Conservation (phyloP, 176 grass and related monocot genomes). For the Carex pumila region DNA sequence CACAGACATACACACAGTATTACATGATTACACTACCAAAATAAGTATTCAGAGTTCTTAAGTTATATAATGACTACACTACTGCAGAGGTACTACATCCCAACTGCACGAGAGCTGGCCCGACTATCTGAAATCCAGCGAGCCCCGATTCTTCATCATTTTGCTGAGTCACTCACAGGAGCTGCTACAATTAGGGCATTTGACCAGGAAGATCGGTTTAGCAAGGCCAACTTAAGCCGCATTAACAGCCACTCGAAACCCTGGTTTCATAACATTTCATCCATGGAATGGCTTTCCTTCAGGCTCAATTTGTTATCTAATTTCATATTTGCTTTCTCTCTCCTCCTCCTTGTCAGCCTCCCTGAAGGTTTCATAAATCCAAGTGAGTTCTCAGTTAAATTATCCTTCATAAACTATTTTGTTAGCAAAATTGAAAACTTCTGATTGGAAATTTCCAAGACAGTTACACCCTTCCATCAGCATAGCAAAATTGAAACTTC, state of each 20-base stretch:
- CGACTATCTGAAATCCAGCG: conserved; percentile 83
- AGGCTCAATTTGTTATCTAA: conserved; percentile 83
- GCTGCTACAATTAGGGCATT: conserved; percentile 89
- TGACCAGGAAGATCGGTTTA: conserved; percentile 71
- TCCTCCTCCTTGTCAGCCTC: conserved; percentile 80
- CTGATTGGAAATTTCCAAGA: neutral
- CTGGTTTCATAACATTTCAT: conserved; percentile 77
- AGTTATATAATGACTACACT: conserved; percentile 24
- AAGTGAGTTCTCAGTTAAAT: conserved; percentile 55
- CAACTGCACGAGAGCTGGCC: conserved; percentile 83
- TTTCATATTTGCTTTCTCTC: conserved; percentile 87
- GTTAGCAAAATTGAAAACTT: neutral
- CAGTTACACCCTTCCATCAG: neutral
- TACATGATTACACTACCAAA: conserved; percentile 5
- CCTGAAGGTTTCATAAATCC: conserved; percentile 97
- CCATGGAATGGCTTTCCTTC: conserved; percentile 93
- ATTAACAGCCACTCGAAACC: conserved; percentile 70
- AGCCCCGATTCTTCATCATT: conserved; percentile 94
- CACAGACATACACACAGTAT: neutral
- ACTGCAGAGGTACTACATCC: conserved; percentile 85
- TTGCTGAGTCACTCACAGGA: conserved; percentile 79
- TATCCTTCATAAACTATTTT: neutral
- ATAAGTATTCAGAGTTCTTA: conserved; percentile 7
- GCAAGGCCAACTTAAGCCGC: conserved; percentile 63
- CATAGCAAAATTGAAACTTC: neutral